Percentiles rank a stretch among this genome's conserved stretches.
These are phyloP conservation scores for Scolecobasidium constrictum DNA, from an alignment of 2,329 filamentous ascomycete genomes.

Conservation along the genomic window DNA sequence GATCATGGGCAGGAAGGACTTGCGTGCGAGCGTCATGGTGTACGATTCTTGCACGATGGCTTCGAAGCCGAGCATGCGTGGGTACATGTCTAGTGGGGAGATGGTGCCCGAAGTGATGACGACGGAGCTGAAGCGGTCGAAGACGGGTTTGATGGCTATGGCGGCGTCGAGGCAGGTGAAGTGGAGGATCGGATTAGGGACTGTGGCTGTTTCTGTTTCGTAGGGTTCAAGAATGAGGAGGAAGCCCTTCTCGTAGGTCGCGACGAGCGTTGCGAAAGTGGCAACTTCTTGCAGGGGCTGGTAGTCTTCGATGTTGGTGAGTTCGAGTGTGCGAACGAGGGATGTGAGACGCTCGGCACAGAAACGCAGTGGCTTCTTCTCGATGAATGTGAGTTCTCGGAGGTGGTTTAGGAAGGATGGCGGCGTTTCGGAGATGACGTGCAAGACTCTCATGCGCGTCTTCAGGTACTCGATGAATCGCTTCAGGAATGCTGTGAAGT, in stretches of 20 bases:
- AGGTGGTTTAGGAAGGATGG: conserved; percentile 87
- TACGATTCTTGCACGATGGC: conserved; percentile 96
- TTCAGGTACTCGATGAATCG: conserved; percentile 96
- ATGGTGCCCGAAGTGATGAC: conserved; percentile 98
- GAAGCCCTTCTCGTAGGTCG: conserved; percentile 95
- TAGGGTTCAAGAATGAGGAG: conserved; percentile 94
- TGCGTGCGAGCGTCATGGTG: conserved; percentile 84
- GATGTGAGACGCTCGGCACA: conserved; percentile 92
- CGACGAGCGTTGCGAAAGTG: conserved; percentile 89
- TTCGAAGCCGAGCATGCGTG: conserved; percentile 91
- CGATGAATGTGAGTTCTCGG: conserved; percentile 93
- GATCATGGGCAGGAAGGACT: conserved; percentile 97
- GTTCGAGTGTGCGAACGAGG: conserved; percentile 83
- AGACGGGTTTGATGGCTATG: conserved; percentile 95
- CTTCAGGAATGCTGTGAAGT: conserved; percentile 90
- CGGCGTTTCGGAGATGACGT: conserved; percentile 94
- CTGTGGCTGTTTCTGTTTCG: conserved; percentile 88
- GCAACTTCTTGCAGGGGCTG: conserved; percentile 95
- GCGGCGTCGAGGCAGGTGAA: conserved; percentile 95
- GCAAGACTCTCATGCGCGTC: conserved; percentile 95
- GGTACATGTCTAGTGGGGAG: conserved; percentile 96
- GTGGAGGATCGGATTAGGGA: conserved; percentile 93
- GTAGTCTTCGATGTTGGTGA: conserved; percentile 97
- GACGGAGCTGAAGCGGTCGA: conserved; percentile 93
- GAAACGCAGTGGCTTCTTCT: conserved; percentile 87